These are phyloP conservation scores for Chlorella vulgaris DNA, from an alignment of 139 green algal genomes.

Conservation along the genomic window DNA sequence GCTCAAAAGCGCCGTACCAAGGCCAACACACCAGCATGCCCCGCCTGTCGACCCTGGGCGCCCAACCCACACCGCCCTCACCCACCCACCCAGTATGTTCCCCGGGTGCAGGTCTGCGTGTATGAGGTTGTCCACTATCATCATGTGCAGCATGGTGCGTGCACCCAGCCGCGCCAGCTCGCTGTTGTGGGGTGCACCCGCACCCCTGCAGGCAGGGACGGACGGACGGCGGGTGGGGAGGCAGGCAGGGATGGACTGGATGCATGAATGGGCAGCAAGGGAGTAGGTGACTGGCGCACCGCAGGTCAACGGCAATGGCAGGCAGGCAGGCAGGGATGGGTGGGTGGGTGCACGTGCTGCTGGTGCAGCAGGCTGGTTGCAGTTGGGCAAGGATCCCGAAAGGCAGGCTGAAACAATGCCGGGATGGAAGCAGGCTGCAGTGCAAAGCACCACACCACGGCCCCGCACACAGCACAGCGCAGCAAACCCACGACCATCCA, in stretches of 20 bases:
- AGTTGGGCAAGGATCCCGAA: too few relatives aligned
- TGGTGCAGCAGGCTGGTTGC: too few relatives aligned
- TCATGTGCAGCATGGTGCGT: conserved; percentile 92
- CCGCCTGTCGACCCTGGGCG: too few relatives aligned
- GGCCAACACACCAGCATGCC: too few relatives aligned
- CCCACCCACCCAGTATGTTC: conserved; percentile 81
- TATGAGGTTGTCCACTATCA: conserved; percentile 97
- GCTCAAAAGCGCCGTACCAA: too few relatives aligned
- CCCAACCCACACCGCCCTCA: too few relatives aligned
- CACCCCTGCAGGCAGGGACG: conserved; percentile 29
- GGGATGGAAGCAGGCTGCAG: too few relatives aligned
- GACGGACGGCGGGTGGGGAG: neutral
- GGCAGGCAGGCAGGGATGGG: neutral
- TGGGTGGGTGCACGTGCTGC: neutral
- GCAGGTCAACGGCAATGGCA: neutral
- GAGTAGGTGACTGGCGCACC: too few relatives aligned
- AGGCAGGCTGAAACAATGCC: too few relatives aligned
- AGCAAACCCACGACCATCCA: neutral
- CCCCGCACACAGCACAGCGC: neutral
- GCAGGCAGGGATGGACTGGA: neutral
- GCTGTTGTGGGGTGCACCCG: conserved; percentile 60
- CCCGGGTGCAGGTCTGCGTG: conserved; percentile 88
- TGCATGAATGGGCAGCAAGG: neutral
- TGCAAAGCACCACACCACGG: neutral
- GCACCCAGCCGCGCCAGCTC: conserved; percentile 76